Evolutionary conservation across 371 early-diverging fungal species (phyloP), one percentile per base, ranked within the genome.

Genomic region (Mucor mucedo): DNA sequence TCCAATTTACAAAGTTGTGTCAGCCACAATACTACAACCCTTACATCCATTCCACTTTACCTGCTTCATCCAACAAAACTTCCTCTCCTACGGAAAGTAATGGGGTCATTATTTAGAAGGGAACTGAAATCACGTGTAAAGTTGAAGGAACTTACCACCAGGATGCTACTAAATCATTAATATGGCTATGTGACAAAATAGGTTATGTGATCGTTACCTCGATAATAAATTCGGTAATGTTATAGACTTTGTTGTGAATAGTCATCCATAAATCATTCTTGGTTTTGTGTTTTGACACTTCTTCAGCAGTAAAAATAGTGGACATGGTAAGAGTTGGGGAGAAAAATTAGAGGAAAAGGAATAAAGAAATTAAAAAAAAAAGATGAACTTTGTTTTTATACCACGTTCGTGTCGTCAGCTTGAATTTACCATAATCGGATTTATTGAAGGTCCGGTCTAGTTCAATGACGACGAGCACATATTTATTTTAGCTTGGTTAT

Each of bases 161-260:
- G 82, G 82, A 53, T 81, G 82, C 82, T 81, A 66, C 40, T 32
- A 5, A 13, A 29, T 50, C 11, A 16, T 29, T 14, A 62, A 33
- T 50, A 50, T 45, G 35, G 55, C 13, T 2, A 39, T 47, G 29
- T 14, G 14, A 49, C 33, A 38, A 39, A 39, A 6, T 0, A 14
- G 32, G 27, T 41, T 39, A 41, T 42, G 21, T 4, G 2, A 27
- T 38, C 48, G 60, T 69, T 76, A 89, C 87, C 71, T 91, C 89
- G 62, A 86, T 83, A 38, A 92, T 72, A 70, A 93, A 95, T 39
- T 86, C 76, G 41, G 94, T 89, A 55, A 91, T 74, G 77, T 95
- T 88, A 79, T 94, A 95, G 49, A 93, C 95, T 65, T 91, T 90
- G 63, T 91, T 91, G 65, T 89, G 86, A 67, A 95, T 79, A 64